These are phyloP conservation scores for Ceratocystis diversiconidia DNA, from an alignment of 2,329 filamentous ascomycete species.

Conservation along the genomic window DNA sequence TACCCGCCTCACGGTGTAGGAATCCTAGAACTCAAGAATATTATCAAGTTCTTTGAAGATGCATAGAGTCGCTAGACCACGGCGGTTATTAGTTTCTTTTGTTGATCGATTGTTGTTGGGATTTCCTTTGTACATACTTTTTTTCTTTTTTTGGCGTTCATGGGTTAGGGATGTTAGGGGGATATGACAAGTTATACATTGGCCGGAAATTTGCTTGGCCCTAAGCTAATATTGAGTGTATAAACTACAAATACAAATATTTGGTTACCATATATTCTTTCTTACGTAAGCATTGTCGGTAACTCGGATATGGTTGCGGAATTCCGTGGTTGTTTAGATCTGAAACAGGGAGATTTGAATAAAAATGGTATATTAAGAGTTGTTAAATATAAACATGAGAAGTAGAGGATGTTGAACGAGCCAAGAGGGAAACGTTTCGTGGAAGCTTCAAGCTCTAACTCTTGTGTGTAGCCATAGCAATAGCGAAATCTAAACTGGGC, in stretches of 20 bases:
- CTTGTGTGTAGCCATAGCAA: not conserved
- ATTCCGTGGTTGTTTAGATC: not conserved
- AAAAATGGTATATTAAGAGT: not conserved
- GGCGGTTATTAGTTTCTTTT: not conserved
- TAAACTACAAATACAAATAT: not conserved
- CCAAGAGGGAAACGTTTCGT: not conserved
- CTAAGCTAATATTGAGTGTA: not conserved
- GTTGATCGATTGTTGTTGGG: not conserved
- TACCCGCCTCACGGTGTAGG: conserved; percentile 79
- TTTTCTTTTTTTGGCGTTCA: not conserved
- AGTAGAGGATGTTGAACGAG: not conserved
- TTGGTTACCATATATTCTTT: not conserved
- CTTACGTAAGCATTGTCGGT: not conserved
- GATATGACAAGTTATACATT: not conserved
- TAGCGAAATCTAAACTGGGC: not conserved
- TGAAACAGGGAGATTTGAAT: not conserved
- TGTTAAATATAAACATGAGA: not conserved
- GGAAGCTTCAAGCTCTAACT: not conserved
- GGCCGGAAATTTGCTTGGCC: not conserved
- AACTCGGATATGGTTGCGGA: not conserved
- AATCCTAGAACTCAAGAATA: conserved; percentile 66
- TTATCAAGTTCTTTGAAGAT: conserved; percentile 81
- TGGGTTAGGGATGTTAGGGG: not conserved
- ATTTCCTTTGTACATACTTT: not conserved
- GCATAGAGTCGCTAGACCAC: conserved; percentile 25